Percentiles rank a stretch among this genome's conserved stretches.
Evolutionary conservation across 495 filamentous ascomycete genomes (phyloP).

Genomic region (Mytilinidion resinicola): DNA sequence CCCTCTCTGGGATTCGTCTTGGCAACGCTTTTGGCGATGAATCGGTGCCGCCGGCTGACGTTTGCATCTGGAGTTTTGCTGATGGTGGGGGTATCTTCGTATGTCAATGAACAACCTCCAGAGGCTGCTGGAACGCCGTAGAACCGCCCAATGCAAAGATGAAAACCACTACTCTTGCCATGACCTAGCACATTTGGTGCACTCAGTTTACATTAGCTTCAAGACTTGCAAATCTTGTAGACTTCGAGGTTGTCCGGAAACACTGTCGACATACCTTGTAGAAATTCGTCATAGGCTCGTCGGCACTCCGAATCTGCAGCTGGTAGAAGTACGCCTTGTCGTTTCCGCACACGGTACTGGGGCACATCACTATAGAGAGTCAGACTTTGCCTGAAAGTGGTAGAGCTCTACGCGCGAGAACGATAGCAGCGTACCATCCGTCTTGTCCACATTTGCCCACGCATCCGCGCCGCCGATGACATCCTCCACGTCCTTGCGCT

Average conservation of each 20-base stretch:
- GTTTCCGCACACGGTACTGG: slow-evolving; percentile 65
- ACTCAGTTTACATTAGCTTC: neutral
- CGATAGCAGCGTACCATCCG: slow-evolving; percentile 45
- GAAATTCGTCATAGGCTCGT: slow-evolving; percentile 97
- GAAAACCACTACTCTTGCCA: slow-evolving; percentile 7
- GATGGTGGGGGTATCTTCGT: too few relatives aligned
- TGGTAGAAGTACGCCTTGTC: slow-evolving; percentile 85
- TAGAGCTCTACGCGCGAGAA: neutral
- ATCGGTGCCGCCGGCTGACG: too few relatives aligned
- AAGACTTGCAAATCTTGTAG: neutral
- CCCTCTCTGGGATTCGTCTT: too few relatives aligned
- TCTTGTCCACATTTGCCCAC: slow-evolving; percentile 86
- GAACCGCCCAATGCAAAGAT: too few relatives aligned
- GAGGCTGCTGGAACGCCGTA: too few relatives aligned
- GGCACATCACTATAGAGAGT: slow-evolving; percentile 59
- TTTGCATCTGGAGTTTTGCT: too few relatives aligned
- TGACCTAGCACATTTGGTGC: slow-evolving; percentile 5
- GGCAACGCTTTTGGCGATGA: too few relatives aligned
- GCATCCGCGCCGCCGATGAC: slow-evolving; percentile 80
- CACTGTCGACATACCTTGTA: slow-evolving; percentile 50
- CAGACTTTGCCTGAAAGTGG: too few relatives aligned
- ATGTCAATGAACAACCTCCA: too few relatives aligned
- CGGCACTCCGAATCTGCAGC: slow-evolving; percentile 94
- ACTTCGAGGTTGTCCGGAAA: neutral
- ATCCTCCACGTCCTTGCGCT: slow-evolving; percentile 80